Evolutionary conservation across 176 grass and related monocot species (phyloP).

Genomic region (Dactylis glomerata): DNA sequence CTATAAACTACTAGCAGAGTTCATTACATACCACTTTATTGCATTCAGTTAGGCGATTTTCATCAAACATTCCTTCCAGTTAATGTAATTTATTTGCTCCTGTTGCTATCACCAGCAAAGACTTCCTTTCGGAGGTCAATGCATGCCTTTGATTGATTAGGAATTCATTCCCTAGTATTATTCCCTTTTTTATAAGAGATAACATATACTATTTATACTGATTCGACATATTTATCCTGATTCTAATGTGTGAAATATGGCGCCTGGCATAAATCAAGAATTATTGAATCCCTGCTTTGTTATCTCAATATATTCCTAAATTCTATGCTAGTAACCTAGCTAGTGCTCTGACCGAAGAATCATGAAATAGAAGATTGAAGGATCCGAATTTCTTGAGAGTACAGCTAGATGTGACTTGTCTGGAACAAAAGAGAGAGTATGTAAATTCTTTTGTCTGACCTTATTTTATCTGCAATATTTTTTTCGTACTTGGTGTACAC

Average conservation of each 20-base stretch:
- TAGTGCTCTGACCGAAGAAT: background rate
- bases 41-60: conserved; percentile 22
- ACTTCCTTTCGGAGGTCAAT: conserved; percentile 39
- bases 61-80: conserved; percentile 32
- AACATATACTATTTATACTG: conserved; percentile 12
- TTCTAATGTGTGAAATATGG: conserved; percentile 32
- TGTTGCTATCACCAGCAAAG: conserved; percentile 32
- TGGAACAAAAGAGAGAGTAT: background rate
- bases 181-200: conserved; percentile 1
- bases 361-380: background rate
- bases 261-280: background rate
- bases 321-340: background rate
- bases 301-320: background rate
- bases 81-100: conserved; percentile 10
- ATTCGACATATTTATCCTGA: conserved; percentile 9
- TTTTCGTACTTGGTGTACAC: background rate
- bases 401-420: conserved; percentile 6
- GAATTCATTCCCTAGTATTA: conserved; percentile 24
- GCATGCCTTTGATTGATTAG: conserved; percentile 19
- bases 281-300: background rate
- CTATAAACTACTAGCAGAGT: background rate
- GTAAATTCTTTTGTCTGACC: background rate
- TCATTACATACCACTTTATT: conserved; percentile 13
- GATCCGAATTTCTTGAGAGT: conserved; percentile 2
- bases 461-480: background rate